Base-by-base conservation (phyloP, 2,329 filamentous ascomycete species). In the Thielaviopsis ethacetica region DNA sequence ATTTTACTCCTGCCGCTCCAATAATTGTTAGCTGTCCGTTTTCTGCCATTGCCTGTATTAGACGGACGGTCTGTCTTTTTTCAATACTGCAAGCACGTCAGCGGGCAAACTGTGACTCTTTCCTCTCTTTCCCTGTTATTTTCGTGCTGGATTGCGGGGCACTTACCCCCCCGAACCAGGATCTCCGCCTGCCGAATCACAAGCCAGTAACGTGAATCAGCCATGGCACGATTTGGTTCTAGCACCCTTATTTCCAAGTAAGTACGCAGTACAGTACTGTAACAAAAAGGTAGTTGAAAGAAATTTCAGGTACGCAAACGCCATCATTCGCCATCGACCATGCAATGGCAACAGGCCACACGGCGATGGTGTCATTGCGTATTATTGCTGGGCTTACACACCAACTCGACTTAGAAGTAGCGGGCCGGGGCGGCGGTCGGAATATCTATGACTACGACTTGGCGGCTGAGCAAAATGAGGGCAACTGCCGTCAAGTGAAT, bases 71-170 rank as follows among this genome's bases (percentile, higher is more conserved):
- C 15, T 44, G 38, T 15, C 12, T 17, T n/a, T 2, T 44, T 44
- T 44, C 7, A 17, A 44, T n/a, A 44, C 15, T 44, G 5, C 38
- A 44, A 44, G 38, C 38, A 44, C 38, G 38, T 44, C 38, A 47
- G 53, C 53, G 53, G 53, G 19, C 53, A 38, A 34, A 34, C 34
- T 55, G 53, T 55, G 53, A 55, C 53, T 55, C 53, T 55, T 55
- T 47, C 38, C 38, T 10, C 38, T 44, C 30, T 47, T 47, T 26
- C 19, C 4, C 27, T 44, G 15, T 44, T 44, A 44, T 44, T 44
- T 44, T 44, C 17, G 10, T n/a, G 38, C 38, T 44, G 38, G 17
- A 44, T n/a, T 44, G 56, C 49, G 56, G 56, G 56, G 56, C 56
- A 26, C 13, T 44, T 44, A n/a, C 38, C 38, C 19, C 49, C 56